Conservation (phyloP, 2,329 filamentous ascomycete species). For the Colletotrichum sp. region DNA sequence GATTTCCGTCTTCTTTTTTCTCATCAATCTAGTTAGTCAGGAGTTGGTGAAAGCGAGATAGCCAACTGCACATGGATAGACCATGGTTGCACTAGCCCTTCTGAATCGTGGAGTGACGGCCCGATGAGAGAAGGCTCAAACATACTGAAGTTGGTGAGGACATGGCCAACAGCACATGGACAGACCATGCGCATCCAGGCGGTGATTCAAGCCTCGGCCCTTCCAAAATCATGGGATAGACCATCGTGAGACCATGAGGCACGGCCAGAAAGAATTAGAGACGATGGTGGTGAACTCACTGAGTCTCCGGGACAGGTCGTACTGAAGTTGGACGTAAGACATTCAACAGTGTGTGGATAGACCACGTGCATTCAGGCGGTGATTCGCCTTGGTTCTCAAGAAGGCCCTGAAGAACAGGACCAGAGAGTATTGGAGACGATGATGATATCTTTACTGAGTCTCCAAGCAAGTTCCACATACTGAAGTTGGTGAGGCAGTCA, state of each 20-base stretch:
- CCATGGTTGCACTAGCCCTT: background rate
- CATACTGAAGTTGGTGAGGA: background rate
- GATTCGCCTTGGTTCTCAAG: background rate
- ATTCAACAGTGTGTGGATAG: background rate
- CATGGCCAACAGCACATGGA: background rate
- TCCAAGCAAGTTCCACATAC: background rate
- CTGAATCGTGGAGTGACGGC: background rate
- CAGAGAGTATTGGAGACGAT: background rate
- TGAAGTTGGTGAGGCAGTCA: background rate
- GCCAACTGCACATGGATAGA: background rate
- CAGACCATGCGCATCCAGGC: background rate
- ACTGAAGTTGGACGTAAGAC: background rate
- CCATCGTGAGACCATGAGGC: background rate
- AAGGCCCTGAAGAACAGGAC: background rate
- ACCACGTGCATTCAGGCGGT: background rate
- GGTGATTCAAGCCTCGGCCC: background rate
- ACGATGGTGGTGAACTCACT: background rate
- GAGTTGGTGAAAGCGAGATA: background rate
- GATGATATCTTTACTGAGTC: background rate
- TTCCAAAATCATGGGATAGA: background rate
- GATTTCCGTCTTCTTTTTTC: background rate
- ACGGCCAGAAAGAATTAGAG: background rate
- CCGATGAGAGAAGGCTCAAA: background rate
- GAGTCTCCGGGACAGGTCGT: background rate
- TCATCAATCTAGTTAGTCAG: background rate